A percentile compares a stretch with the other conserved stretches of the same genome.
Evolutionary conservation across 768 basidiomycete species (phyloP).

Genomic region (Leccinellum albellum): DNA sequence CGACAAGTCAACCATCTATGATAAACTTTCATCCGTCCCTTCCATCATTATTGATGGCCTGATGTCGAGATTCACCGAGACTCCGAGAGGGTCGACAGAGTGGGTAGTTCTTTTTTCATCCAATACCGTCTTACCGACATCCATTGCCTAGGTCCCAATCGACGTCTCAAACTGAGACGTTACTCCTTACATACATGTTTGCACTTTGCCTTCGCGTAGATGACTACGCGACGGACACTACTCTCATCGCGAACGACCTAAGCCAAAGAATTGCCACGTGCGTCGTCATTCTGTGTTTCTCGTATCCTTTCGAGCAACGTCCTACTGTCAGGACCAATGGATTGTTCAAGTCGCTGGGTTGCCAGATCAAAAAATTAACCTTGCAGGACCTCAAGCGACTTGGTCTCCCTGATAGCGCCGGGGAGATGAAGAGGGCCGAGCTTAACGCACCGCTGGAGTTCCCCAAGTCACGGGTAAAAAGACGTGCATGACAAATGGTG

Average conservation of each 20-base stretch:
- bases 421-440: slow-evolving; percentile 65
- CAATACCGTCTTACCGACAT: background rate
- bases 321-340: slow-evolving; percentile 46
- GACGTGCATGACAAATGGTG: slow-evolving; percentile 21
- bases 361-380: slow-evolving; percentile 57
- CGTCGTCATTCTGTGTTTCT: slow-evolving; percentile 25
- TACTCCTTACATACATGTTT: slow-evolving; percentile 74
- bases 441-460: slow-evolving; percentile 77
- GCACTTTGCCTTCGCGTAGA: slow-evolving; percentile 79
- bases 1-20: slow-evolving; percentile 50
- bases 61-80: slow-evolving; percentile 77
- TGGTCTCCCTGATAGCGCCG: slow-evolving; percentile 62
- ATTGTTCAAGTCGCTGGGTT: slow-evolving; percentile 81
- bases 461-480: slow-evolving; percentile 55
- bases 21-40: slow-evolving; percentile 58
- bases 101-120: slow-evolving; percentile 29
- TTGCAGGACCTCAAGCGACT: slow-evolving; percentile 64
- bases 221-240: slow-evolving; percentile 67
- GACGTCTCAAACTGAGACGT: slow-evolving; percentile 69
- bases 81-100: slow-evolving; percentile 61
- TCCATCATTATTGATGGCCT: slow-evolving; percentile 68
- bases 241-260: slow-evolving; percentile 69
- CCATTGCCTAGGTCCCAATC: slow-evolving; percentile 36
- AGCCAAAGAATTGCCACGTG: slow-evolving; percentile 63
- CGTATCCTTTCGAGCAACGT: slow-evolving; percentile 1